Evolutionary conservation across 2,329 filamentous ascomycete species (phyloP).

Genomic region (Fusarium pseudoanthophilum): DNA sequence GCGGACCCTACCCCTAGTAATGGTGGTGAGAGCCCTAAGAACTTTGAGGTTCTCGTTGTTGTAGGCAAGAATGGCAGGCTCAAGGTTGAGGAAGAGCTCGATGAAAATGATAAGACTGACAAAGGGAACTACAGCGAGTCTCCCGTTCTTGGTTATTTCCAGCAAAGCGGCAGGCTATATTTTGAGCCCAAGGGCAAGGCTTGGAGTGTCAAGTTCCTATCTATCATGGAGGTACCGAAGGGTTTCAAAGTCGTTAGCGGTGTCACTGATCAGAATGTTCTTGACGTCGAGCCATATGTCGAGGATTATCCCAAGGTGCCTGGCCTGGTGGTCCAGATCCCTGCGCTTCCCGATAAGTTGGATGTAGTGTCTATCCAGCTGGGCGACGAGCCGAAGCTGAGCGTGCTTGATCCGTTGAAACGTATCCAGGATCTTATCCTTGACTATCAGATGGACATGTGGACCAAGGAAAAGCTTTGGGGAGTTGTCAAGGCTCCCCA

Average conservation of each 20-base stretch:
- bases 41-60: conserved; percentile 61
- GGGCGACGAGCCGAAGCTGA: conserved; percentile 13
- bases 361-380: conserved; percentile 2
- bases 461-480: conserved; percentile 43
- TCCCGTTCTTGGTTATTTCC: conserved; percentile 1
- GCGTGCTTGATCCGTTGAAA: conserved; percentile 22
- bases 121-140: not conserved
- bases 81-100: conserved; percentile 59
- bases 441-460: conserved; percentile 45
- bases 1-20: conserved; percentile 54
- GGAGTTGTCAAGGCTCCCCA: conserved; percentile 25
- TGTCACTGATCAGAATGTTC: not conserved
- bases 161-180: conserved; percentile 12
- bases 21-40: conserved; percentile 58
- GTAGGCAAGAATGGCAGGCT: conserved; percentile 61
- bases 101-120: not conserved
- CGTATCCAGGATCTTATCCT: conserved; percentile 34
- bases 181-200: conserved; percentile 1
- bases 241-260: conserved; percentile 2
- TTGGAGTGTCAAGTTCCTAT: conserved; percentile 36
- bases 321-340: conserved; percentile 26
- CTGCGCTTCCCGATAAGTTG: not conserved
- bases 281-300: conserved; percentile 2
- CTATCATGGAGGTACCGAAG: not conserved
- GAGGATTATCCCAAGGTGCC: conserved; percentile 26